A percentile compares a stretch with the other conserved stretches of the same genome.
phyloP scores from a whole-genome alignment of 2,329 filamentous ascomycete species.

The Alternaria ethzedia region DNA sequence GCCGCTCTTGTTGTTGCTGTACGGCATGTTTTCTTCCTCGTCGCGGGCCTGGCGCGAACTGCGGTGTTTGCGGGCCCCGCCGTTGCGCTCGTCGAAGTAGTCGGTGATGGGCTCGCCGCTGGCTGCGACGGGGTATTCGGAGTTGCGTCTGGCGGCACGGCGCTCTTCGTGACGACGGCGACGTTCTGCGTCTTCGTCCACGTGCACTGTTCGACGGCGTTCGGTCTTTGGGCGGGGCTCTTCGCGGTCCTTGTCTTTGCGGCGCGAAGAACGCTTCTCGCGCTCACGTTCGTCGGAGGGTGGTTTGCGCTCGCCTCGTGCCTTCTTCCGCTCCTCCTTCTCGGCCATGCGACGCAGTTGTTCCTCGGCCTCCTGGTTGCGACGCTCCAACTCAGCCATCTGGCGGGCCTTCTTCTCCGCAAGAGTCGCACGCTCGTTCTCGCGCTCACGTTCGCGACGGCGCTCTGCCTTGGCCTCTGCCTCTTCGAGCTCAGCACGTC shows the following conservation, averaged over 20 bases:
- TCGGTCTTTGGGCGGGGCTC: constrained; percentile 40
- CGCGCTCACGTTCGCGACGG: constrained; percentile 47
- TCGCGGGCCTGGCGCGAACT: constrained; percentile 29
- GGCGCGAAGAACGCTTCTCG: constrained; percentile 44
- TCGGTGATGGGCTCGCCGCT: constrained; percentile 49
- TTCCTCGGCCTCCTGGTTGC: constrained; percentile 46
- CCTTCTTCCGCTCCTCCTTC: constrained; percentile 44
- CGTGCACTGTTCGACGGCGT: constrained; percentile 44
- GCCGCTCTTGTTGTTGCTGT: constrained; percentile 46
- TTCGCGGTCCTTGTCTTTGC: constrained; percentile 44
- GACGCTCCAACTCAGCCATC: constrained; percentile 48
- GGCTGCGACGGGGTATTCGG: constrained; percentile 37
- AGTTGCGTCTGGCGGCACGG: constrained; percentile 46
- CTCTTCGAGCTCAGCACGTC: constrained; percentile 44
- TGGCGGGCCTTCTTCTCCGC: constrained; percentile 48
- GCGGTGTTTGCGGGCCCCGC: constrained; percentile 30
- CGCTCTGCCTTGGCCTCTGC: constrained; percentile 45
- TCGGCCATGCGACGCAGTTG: constrained; percentile 50
- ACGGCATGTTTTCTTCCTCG: constrained; percentile 45
- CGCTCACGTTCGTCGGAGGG: constrained; percentile 41
- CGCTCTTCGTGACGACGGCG: constrained; percentile 54
- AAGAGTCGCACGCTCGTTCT: constrained; percentile 39
- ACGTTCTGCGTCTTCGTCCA: constrained; percentile 46
- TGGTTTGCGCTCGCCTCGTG: constrained; percentile 40
- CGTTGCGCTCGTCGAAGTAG: constrained; percentile 55